phyloP scores from a whole-genome alignment of 345 rosid genomes.

The Salix udensis region DNA sequence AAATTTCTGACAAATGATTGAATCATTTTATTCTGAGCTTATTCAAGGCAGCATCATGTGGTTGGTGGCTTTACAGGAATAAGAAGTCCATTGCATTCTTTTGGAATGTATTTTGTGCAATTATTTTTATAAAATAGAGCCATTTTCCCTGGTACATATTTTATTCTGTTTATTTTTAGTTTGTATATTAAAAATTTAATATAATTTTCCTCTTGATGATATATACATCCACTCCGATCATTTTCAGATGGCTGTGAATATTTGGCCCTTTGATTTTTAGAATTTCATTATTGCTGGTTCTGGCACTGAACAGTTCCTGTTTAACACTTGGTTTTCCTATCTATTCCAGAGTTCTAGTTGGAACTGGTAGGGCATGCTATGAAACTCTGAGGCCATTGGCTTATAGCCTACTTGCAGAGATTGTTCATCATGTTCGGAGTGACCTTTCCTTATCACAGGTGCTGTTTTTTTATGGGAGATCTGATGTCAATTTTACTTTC shows the following conservation, averaged over 20 bases:
- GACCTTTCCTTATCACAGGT: conserved; percentile 92
- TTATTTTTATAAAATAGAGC: background rate
- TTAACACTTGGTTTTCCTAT: background rate
- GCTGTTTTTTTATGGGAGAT: conserved; percentile 8
- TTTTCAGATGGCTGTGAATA: background rate
- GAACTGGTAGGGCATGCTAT: conserved; percentile 95
- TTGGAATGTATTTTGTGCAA: background rate
- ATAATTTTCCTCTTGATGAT: no score
- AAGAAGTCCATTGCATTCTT: background rate
- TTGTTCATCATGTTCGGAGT: conserved; percentile 93
- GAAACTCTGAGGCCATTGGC: conserved; percentile 98
- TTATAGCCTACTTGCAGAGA: conserved; percentile 94
- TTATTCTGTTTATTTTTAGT: background rate
- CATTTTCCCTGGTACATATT: background rate
- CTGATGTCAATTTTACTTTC: background rate
- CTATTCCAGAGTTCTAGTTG: conserved; percentile 76
- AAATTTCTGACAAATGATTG: no score
- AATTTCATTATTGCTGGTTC: background rate
- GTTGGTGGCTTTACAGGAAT: background rate
- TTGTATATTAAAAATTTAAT: background rate
- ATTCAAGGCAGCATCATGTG: background rate
- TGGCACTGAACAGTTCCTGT: background rate
- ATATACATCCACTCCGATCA: background rate
- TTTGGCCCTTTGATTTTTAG: background rate
- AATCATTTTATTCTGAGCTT: background rate